Percentiles rank a stretch among this genome's conserved stretches.
Conservation (phyloP, 148 eudicot genomes). For the Rhododendron molle region DNA sequence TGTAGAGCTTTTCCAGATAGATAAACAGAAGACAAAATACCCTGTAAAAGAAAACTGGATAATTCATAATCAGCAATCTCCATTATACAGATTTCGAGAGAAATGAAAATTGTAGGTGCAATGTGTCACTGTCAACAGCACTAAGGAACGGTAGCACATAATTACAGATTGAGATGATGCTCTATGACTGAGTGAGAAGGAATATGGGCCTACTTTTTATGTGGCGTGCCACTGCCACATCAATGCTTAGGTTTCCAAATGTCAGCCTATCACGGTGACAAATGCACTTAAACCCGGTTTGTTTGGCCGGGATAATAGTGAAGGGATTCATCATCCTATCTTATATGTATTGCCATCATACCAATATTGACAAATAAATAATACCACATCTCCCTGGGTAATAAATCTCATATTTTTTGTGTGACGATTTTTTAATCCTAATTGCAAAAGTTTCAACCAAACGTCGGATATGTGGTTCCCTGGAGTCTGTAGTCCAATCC, state of each 20-base stretch:
- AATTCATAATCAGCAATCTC: background rate
- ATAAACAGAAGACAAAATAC: constrained; percentile 78
- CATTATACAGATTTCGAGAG: background rate
- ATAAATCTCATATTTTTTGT: background rate
- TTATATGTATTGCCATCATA: background rate
- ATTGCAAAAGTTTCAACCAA: background rate
- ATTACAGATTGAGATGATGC: background rate
- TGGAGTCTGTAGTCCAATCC: background rate
- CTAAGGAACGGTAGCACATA: background rate
- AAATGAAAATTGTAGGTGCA: background rate
- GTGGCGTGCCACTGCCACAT: too few relatives aligned
- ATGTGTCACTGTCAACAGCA: background rate
- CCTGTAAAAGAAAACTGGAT: constrained; percentile 40
- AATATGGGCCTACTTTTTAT: background rate
- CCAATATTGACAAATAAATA: background rate
- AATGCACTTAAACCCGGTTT: background rate
- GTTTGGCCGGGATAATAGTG: background rate
- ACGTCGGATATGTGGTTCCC: background rate
- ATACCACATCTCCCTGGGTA: background rate
- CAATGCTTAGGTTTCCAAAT: background rate
- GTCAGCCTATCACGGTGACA: background rate
- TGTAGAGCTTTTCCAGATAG: constrained; percentile 46
- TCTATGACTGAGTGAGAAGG: background rate
- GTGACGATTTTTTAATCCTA: background rate
- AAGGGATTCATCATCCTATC: background rate